Percentiles rank a stretch among this genome's conserved stretches.
Evolutionary conservation across 768 basidiomycete genomes (phyloP).

Genomic region (Leccinum variicolor): DNA sequence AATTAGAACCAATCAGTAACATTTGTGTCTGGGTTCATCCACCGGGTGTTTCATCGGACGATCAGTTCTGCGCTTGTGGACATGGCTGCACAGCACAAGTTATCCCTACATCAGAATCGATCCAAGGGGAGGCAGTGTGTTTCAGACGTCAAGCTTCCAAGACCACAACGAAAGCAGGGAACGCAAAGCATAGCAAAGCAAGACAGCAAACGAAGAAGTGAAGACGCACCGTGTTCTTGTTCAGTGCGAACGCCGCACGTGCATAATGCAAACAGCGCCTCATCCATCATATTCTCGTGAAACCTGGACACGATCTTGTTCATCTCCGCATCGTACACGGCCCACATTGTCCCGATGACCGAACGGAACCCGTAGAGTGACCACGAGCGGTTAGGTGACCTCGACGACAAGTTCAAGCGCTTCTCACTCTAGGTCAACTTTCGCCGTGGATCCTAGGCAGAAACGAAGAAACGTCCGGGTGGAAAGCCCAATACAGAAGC

Average conservation of each 20-base stretch:
- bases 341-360: neutral
- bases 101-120: neutral
- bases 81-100: neutral
- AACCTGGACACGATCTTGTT: neutral
- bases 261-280: neutral
- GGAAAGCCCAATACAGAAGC: neutral
- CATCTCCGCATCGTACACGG: neutral
- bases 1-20: neutral
- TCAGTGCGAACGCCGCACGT: neutral
- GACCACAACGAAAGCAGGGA: neutral
- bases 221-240: neutral
- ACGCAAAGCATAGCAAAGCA: neutral
- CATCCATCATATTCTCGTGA: neutral
- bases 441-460: neutral
- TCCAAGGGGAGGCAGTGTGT: neutral
- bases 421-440: neutral
- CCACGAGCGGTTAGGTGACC: neutral
- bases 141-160: neutral
- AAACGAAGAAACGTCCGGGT: neutral
- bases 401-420: neutral
- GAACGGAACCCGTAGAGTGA: neutral
- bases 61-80: neutral
- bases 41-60: neutral
- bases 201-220: neutral
- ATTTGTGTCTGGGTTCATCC: neutral